Evolutionary conservation across 768 basidiomycete species (phyloP), one percentile per base, ranked within the genome.

Genomic region (Termitomyces sp.): DNA sequence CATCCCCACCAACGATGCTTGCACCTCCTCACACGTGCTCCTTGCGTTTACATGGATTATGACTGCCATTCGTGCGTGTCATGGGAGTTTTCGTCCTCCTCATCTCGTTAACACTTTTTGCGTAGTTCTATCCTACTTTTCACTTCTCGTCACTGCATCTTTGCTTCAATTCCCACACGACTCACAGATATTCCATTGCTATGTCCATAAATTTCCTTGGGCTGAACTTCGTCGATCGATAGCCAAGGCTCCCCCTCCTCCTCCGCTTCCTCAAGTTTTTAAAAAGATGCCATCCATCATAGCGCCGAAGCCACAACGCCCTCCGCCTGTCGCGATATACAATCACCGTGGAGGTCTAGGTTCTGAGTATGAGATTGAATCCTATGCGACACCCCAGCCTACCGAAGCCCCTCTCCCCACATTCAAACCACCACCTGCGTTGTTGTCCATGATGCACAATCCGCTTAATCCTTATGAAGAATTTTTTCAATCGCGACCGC

Each of bases 81-180:
- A 25, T 17, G 27, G 25, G 10, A 41, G 29, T 9, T 41, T 31
- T 42, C n/a, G n/a, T 49, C 2, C 40, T 16, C 17, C 31, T 53
- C 35, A 50, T 47, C 40, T n/a, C 52, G 11, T 44, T 56, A 49
- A 44, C 46, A 23, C 57, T 44, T n/a, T 42, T 53, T 46, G 11
- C 38, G 5, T 56, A 90, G 87, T 88, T 51, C 65, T 88, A 45
- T 57, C 72, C n/a, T 89, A 89, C 67, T 72, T 86, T 51, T 63
- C 75, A n/a, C 63, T 76, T 12, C 68, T 89, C 53, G 65, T 79
- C 21, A 65, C 77, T n/a, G 69, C 76, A 10, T 72, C 77, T 44
- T 61, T 81, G 44, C 70, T 78, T 17, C 73, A 75, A 59, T 65
- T 75, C 44, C 71, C 69, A 51, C 72, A 77, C 12, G 80, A 84